Percentiles rank a stretch among this genome's conserved stretches.
phyloP scores from a whole-genome alignment of 176 grass and related monocot species.

The Urochloa ruziziensis region DNA sequence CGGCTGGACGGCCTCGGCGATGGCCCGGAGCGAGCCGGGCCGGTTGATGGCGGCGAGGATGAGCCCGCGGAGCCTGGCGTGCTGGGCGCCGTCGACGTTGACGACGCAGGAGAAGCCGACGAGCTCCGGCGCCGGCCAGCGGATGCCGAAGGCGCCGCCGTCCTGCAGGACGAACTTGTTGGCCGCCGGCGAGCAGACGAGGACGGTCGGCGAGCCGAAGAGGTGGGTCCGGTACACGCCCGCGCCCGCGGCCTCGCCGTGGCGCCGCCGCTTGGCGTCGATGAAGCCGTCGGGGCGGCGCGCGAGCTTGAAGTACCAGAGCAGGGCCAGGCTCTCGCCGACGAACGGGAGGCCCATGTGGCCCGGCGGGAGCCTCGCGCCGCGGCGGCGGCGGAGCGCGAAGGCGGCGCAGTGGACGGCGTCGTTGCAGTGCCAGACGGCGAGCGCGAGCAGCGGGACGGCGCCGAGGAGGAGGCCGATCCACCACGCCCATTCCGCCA shows the following conservation, averaged over 20 bases:
- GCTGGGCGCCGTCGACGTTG: conserved; percentile 17
- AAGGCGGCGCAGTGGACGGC: conserved; percentile 12
- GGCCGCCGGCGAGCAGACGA: conserved; percentile 29
- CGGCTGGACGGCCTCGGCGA: conserved; percentile 36
- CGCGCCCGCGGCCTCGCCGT: neutral
- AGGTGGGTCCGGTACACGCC: conserved; percentile 40
- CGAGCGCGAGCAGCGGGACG: conserved; percentile 20
- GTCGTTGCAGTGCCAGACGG: conserved; percentile 7
- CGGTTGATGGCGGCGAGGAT: conserved; percentile 26
- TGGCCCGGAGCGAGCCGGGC: conserved; percentile 6
- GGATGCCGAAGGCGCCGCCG: conserved; percentile 6
- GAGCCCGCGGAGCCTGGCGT: neutral
- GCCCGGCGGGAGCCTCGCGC: conserved; percentile 29
- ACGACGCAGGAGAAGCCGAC: neutral
- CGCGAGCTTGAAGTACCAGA: conserved; percentile 39
- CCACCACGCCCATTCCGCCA: neutral
- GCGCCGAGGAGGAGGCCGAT: neutral
- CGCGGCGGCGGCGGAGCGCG: neutral
- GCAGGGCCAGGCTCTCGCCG: conserved; percentile 27
- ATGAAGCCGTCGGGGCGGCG: conserved; percentile 31
- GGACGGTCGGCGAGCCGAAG: conserved; percentile 27
- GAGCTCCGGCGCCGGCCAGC: conserved; percentile 38
- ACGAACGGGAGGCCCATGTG: conserved; percentile 51
- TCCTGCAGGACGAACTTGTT: conserved; percentile 51
- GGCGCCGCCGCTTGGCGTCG: neutral